Evolutionary conservation across 2,329 filamentous ascomycete species (phyloP).

Genomic region (Pestalotiopsis sp.): DNA sequence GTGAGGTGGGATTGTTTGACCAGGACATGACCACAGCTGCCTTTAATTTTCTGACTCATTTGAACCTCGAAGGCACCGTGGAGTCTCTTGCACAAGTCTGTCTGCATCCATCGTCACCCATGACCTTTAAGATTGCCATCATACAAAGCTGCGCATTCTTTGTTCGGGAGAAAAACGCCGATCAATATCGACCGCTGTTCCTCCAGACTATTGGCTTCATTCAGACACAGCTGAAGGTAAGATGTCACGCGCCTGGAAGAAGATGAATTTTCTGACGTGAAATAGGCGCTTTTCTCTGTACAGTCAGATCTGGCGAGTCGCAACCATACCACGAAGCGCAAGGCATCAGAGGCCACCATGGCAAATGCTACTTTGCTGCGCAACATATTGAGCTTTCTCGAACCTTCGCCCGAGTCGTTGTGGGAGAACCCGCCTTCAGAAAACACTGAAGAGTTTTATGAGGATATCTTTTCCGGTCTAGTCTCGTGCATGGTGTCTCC

Average conservation of each 20-base stretch:
- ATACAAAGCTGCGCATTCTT: slow-evolving; percentile 67
- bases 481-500: slow-evolving; percentile 57
- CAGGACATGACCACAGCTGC: slow-evolving; percentile 68
- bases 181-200: slow-evolving; percentile 58
- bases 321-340: slow-evolving; percentile 42
- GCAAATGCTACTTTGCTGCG: slow-evolving; percentile 46
- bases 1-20: slow-evolving; percentile 56
- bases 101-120: slow-evolving; percentile 57
- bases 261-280: slow-evolving; percentile 12
- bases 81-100: slow-evolving; percentile 60
- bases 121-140: slow-evolving; percentile 63
- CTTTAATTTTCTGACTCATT: slow-evolving; percentile 65
- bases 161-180: slow-evolving; percentile 51
- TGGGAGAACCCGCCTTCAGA: slow-evolving; percentile 44
- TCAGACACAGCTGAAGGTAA: slow-evolving; percentile 58
- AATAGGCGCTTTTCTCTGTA: slow-evolving; percentile 40
- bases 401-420: slow-evolving; percentile 53
- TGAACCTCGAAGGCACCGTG: slow-evolving; percentile 62
- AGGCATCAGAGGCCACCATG: slow-evolving; percentile 38
- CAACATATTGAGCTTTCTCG: slow-evolving; percentile 60
- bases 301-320: slow-evolving; percentile 40
- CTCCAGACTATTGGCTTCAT: slow-evolving; percentile 58
- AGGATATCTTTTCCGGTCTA: slow-evolving; percentile 53
- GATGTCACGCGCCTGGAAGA: slow-evolving; percentile 14
- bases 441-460: slow-evolving; percentile 38